These are phyloP conservation scores for Podospora pseudopauciseta DNA, from an alignment of 495 filamentous ascomycete genomes.

Conservation along the genomic window DNA sequence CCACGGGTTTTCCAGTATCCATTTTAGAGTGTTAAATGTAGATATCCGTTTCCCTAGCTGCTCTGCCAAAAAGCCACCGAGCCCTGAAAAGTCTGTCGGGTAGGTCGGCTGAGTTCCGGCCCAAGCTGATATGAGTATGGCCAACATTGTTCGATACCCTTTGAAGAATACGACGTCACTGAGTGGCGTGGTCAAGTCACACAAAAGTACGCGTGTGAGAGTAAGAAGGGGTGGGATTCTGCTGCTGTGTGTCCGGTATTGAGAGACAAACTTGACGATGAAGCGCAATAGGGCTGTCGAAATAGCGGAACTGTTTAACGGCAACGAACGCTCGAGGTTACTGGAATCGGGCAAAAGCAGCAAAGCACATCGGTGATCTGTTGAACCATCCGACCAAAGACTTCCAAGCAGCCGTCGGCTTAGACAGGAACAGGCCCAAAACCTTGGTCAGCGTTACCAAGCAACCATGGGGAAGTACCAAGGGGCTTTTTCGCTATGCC, in stretches of 20 bases:
- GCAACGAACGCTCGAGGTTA: not conserved
- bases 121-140: not conserved
- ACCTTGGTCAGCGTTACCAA: not conserved
- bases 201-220: not conserved
- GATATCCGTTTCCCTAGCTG: not conserved
- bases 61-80: not conserved
- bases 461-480: not conserved
- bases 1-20: not conserved
- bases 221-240: not conserved
- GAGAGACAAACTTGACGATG: not conserved
- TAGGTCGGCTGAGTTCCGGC: not conserved
- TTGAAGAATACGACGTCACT: not conserved
- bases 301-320: not conserved
- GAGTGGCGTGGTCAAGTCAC: not conserved
- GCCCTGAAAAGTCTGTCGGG: not conserved
- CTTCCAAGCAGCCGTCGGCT: not conserved
- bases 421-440: not conserved
- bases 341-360: not conserved
- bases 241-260: not conserved
- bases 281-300: not conserved
- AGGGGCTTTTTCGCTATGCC: not conserved
- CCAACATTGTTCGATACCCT: not conserved
- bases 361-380: not conserved
- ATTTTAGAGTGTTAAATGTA: not conserved
- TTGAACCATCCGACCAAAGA: not conserved